phyloP scores from a whole-genome alignment of 768 basidiomycete genomes.

The Amyloporia xantha region DNA sequence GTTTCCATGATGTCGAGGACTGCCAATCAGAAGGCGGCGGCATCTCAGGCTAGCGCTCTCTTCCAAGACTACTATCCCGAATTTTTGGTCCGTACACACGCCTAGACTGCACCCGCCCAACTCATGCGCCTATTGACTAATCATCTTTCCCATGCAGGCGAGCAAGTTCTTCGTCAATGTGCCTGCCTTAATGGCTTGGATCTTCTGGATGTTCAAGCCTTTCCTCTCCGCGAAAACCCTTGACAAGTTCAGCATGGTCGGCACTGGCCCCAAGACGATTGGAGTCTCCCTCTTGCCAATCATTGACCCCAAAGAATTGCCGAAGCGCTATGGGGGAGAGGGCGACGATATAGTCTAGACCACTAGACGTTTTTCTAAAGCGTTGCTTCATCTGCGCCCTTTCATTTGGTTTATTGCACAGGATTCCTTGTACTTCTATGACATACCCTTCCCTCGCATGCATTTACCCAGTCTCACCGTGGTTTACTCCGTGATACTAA shows the following conservation, averaged over 20 bases:
- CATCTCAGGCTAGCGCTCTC: slow-evolving; percentile 64
- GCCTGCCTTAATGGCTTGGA: slow-evolving; percentile 68
- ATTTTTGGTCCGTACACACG: slow-evolving; percentile 48
- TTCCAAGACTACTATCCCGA: slow-evolving; percentile 79
- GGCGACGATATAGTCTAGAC: slow-evolving; percentile 40
- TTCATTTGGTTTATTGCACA: neutral
- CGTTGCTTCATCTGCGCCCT: neutral
- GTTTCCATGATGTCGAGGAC: slow-evolving; percentile 59
- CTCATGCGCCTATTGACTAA: neutral
- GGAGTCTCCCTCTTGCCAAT: slow-evolving; percentile 51
- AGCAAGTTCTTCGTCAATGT: slow-evolving; percentile 82
- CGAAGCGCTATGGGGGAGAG: slow-evolving; percentile 64
- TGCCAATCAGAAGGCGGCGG: slow-evolving; percentile 71
- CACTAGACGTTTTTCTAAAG: neutral
- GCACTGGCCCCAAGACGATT: slow-evolving; percentile 52
- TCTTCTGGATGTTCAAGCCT: slow-evolving; percentile 80
- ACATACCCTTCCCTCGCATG: too few species aligned
- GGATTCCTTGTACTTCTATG: neutral
- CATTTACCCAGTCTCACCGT: too few species aligned
- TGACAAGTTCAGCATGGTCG: slow-evolving; percentile 77
- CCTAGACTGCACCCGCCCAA: neutral
- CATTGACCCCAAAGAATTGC: slow-evolving; percentile 53
- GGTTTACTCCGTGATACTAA: too few species aligned
- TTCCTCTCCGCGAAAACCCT: slow-evolving; percentile 66
- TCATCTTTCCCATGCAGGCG: slow-evolving; percentile 31